Conservation (phyloP, 768 basidiomycete species). For the Suillus plorans region DNA sequence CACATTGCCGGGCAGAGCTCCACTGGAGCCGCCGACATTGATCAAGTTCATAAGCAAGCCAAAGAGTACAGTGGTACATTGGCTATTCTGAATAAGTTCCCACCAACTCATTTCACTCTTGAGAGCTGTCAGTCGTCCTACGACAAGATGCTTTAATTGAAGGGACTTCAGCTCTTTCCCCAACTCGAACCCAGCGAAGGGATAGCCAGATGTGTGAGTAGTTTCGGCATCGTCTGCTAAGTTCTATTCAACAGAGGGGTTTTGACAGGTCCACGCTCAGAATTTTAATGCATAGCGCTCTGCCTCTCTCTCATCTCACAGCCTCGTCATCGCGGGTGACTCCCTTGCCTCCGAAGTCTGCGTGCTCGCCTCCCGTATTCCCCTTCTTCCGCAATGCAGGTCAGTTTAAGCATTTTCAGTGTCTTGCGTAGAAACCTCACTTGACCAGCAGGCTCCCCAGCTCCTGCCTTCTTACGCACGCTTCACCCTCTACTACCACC, state of each 20-base stretch:
- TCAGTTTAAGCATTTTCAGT: slow-evolving; percentile 4
- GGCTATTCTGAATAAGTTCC: background rate
- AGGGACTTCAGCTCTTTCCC: background rate
- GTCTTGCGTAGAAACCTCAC: background rate
- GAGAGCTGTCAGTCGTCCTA: background rate
- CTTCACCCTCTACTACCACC: slow-evolving; percentile 57
- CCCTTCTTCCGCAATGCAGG: slow-evolving; percentile 13
- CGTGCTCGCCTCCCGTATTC: slow-evolving; percentile 4
- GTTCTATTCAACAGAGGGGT: background rate
- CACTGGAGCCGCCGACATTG: slow-evolving; percentile 7
- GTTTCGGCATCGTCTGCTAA: background rate
- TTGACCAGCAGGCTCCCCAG: slow-evolving; percentile 12
- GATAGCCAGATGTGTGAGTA: slow-evolving; percentile 15
- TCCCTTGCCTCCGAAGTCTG: slow-evolving; percentile 5
- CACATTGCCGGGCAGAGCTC: slow-evolving; percentile 20
- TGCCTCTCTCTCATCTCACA: slow-evolving; percentile 11
- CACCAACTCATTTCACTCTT: background rate
- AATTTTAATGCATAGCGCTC: slow-evolving; percentile 2
- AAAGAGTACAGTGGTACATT: slow-evolving; percentile 2
- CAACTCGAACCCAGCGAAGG: background rate
- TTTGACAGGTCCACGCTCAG: slow-evolving; percentile 14
- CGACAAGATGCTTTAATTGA: background rate
- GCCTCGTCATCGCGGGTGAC: slow-evolving; percentile 9
- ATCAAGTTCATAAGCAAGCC: slow-evolving; percentile 3
- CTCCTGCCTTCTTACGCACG: slow-evolving; percentile 39